Conservation (phyloP, 768 basidiomycete genomes). For the Agaricus subrufescens region DNA sequence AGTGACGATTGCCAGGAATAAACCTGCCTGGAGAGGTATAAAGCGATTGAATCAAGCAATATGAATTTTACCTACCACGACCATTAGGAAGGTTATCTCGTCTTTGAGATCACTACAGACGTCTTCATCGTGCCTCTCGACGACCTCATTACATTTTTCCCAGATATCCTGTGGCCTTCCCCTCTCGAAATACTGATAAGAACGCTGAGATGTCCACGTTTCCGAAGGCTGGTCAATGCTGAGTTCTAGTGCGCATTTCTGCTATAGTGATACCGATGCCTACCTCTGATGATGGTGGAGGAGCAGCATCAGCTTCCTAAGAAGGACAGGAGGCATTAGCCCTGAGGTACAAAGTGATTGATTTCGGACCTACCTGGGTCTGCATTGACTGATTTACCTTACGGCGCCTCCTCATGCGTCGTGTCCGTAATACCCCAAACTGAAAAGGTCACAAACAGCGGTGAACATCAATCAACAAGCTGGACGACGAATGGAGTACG, state of each 20-base stretch:
- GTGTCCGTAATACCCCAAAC: too few relatives aligned
- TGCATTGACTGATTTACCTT: too few relatives aligned
- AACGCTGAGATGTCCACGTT: background rate
- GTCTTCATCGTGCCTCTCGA: background rate
- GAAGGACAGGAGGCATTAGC: too few relatives aligned
- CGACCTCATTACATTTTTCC: background rate
- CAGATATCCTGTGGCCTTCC: background rate
- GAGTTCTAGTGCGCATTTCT: background rate
- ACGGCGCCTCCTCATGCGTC: too few relatives aligned
- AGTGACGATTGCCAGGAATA: slow-evolving; percentile 5
- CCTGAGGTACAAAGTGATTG: too few relatives aligned
- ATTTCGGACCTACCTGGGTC: too few relatives aligned
- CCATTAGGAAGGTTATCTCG: background rate
- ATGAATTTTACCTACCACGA: background rate
- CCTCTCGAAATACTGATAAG: background rate
- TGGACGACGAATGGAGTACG: too few relatives aligned
- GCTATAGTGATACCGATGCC: background rate
- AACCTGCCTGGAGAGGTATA: slow-evolving; percentile 1
- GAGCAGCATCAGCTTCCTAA: background rate
- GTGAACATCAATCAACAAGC: too few relatives aligned
- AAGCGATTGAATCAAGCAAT: background rate
- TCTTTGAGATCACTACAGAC: background rate
- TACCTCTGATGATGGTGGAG: background rate
- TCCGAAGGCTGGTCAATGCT: background rate
- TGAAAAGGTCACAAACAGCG: too few relatives aligned